A percentile compares a stretch with the other conserved stretches of the same genome.
phyloP scores from a whole-genome alignment of 2,329 filamentous ascomycete species.

The Sporothrix pallida region DNA sequence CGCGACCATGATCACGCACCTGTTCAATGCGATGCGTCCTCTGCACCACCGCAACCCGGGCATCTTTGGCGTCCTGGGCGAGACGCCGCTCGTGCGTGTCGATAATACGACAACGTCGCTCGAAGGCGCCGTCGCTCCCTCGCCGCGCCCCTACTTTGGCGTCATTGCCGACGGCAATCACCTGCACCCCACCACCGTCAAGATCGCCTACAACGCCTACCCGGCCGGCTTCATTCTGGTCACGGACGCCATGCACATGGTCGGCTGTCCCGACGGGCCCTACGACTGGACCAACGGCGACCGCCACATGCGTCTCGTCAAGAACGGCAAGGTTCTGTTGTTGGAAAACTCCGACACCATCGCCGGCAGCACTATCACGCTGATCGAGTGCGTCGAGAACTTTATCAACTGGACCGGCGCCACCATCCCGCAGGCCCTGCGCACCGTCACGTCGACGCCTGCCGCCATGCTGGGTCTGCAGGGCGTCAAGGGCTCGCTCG shows the following conservation, averaged over 20 bases:
- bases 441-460: slow-evolving; percentile 76
- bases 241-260: slow-evolving; percentile 89
- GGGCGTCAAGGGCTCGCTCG: slow-evolving; percentile 68
- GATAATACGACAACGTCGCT: slow-evolving; percentile 40
- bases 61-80: slow-evolving; percentile 83
- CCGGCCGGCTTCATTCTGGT: slow-evolving; percentile 85
- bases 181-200: slow-evolving; percentile 84
- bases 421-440: slow-evolving; percentile 70
- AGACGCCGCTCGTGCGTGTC: slow-evolving; percentile 43
- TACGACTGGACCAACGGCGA: slow-evolving; percentile 85
- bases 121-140: slow-evolving; percentile 44
- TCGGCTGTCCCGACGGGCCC: slow-evolving; percentile 80
- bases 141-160: slow-evolving; percentile 80
- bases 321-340: slow-evolving; percentile 73
- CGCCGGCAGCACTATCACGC: slow-evolving; percentile 73
- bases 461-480: slow-evolving; percentile 75
- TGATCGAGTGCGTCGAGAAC: slow-evolving; percentile 84
- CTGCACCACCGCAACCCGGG: slow-evolving; percentile 91
- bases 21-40: slow-evolving; percentile 93
- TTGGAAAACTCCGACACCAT: slow-evolving; percentile 80
- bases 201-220: slow-evolving; percentile 86
- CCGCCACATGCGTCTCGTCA: slow-evolving; percentile 64
- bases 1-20: slow-evolving; percentile 87
- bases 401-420: slow-evolving; percentile 77
- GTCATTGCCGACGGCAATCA: slow-evolving; percentile 92